Conservation (phyloP, 225 moss, liverwort and hornwort species). For the Polytrichum commune region DNA sequence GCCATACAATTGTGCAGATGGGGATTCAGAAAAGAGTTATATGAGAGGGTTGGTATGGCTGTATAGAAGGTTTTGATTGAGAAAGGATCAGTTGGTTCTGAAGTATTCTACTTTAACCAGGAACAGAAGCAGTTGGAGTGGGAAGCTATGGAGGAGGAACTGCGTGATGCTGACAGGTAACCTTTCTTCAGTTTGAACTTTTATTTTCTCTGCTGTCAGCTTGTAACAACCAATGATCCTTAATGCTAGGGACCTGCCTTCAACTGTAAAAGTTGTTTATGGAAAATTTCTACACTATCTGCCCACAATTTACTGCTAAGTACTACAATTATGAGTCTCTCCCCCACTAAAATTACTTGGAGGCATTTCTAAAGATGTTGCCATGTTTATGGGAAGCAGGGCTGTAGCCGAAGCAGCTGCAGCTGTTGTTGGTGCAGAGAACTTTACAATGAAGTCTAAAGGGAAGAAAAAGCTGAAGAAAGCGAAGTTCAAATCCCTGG, state of each 20-base stretch:
- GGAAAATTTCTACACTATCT: too few relatives aligned
- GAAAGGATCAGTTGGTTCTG: slow-evolving; percentile 8
- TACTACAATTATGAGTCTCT: background rate
- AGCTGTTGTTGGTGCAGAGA: slow-evolving; percentile 72
- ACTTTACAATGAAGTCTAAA: slow-evolving; percentile 61
- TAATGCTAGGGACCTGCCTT: too few relatives aligned
- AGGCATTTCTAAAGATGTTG: background rate
- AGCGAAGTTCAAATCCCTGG: slow-evolving; percentile 85
- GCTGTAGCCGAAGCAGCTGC: slow-evolving; percentile 80
- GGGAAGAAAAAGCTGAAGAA: slow-evolving; percentile 83
- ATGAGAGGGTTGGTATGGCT: too few relatives aligned
- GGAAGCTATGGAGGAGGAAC: slow-evolving; percentile 96
- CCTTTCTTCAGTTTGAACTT: background rate
- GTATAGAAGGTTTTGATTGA: background rate
- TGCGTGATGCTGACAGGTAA: slow-evolving; percentile 95
- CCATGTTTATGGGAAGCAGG: slow-evolving; percentile 34
- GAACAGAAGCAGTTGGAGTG: slow-evolving; percentile 96
- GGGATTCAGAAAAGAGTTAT: too few relatives aligned
- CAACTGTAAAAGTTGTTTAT: too few relatives aligned
- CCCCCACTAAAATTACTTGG: background rate
- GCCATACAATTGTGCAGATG: too few relatives aligned
- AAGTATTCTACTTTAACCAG: slow-evolving; percentile 32
- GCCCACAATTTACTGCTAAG: background rate
- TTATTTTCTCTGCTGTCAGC: too few relatives aligned
- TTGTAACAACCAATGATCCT: too few relatives aligned